Evolutionary conservation across 2,329 filamentous ascomycete species (phyloP).

Genomic region (Hypoxylon sp.): DNA sequence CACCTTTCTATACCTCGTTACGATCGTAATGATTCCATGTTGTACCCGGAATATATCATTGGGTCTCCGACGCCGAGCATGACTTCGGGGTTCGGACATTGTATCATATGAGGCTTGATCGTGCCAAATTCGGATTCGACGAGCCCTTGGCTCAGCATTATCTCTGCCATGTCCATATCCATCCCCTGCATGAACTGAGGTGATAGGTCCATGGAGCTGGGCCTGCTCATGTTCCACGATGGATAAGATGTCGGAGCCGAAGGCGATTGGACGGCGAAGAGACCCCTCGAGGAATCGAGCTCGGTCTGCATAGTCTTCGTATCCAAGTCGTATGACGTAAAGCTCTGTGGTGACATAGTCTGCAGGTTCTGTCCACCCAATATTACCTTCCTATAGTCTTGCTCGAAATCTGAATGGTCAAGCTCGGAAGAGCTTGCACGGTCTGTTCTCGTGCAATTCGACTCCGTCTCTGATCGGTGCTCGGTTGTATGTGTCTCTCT

Average conservation of each 20-base stretch:
- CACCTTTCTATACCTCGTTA: slow-evolving; percentile 31
- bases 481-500: slow-evolving; percentile 52
- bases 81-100: slow-evolving; percentile 67
- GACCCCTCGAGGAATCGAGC: slow-evolving; percentile 48
- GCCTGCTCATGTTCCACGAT: slow-evolving; percentile 56
- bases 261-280: slow-evolving; percentile 53
- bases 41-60: slow-evolving; percentile 71
- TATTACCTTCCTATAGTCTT: slow-evolving; percentile 67
- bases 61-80: slow-evolving; percentile 72
- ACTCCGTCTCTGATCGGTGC: slow-evolving; percentile 57
- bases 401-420: slow-evolving; percentile 70
- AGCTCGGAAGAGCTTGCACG: slow-evolving; percentile 69
- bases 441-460: slow-evolving; percentile 59
- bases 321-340: slow-evolving; percentile 63
- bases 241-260: slow-evolving; percentile 52
- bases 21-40: slow-evolving; percentile 56
- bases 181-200: slow-evolving; percentile 63
- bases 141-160: slow-evolving; percentile 66
- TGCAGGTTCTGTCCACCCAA: slow-evolving; percentile 62
- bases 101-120: slow-evolving; percentile 70
- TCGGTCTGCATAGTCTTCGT: slow-evolving; percentile 50
- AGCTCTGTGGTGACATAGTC: slow-evolving; percentile 70
- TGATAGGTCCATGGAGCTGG: slow-evolving; percentile 56
- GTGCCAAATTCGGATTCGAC: slow-evolving; percentile 68
- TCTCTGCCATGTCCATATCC: slow-evolving; percentile 59